Evolutionary conservation across 2,329 filamentous ascomycete genomes (phyloP).

Genomic region (Phyllosticta paracitricarpa): DNA sequence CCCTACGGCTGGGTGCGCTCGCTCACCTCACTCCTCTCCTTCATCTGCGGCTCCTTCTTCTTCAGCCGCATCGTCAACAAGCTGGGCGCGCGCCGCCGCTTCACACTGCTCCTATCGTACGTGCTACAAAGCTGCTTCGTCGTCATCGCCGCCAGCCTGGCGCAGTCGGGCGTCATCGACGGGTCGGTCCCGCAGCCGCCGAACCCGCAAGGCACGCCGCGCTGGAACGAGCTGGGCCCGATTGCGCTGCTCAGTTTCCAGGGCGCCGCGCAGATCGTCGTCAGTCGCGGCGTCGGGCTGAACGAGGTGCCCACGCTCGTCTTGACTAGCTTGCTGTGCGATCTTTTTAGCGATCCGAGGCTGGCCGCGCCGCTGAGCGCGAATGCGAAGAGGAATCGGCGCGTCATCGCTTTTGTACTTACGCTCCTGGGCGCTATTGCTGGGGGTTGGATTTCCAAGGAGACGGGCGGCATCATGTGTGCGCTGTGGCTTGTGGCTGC

Average conservation of each 20-base stretch:
- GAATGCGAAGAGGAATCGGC: conserved; percentile 45
- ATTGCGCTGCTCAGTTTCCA: conserved; percentile 66
- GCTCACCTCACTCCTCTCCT: conserved; percentile 56
- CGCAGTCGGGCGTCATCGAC: conserved; percentile 33
- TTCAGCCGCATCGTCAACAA: conserved; percentile 60
- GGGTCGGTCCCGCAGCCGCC: conserved; percentile 41
- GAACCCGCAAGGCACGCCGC: conserved; percentile 25
- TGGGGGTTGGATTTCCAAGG: conserved; percentile 47
- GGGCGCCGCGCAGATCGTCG: conserved; percentile 68
- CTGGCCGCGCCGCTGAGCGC: conserved; percentile 32
- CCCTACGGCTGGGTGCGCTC: conserved; percentile 61
- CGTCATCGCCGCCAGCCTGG: conserved; percentile 31
- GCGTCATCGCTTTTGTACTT: conserved; percentile 40
- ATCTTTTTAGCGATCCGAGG: conserved; percentile 59
- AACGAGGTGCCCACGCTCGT: conserved; percentile 68
- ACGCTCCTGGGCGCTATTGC: conserved; percentile 45
- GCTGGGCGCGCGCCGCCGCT: conserved; percentile 52
- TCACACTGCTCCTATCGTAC: conserved; percentile 48
- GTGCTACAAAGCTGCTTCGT: conserved; percentile 33
- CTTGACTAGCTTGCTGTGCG: conserved; percentile 72
- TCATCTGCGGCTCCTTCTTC: conserved; percentile 62
- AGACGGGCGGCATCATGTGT: conserved; percentile 40
- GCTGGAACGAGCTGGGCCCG: conserved; percentile 55
- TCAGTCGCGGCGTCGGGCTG: conserved; percentile 58
- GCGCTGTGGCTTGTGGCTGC: conserved; percentile 39